These are phyloP conservation scores for Theobroma grandiflorum DNA, from an alignment of 441 rosid genomes.

Conservation along the genomic window DNA sequence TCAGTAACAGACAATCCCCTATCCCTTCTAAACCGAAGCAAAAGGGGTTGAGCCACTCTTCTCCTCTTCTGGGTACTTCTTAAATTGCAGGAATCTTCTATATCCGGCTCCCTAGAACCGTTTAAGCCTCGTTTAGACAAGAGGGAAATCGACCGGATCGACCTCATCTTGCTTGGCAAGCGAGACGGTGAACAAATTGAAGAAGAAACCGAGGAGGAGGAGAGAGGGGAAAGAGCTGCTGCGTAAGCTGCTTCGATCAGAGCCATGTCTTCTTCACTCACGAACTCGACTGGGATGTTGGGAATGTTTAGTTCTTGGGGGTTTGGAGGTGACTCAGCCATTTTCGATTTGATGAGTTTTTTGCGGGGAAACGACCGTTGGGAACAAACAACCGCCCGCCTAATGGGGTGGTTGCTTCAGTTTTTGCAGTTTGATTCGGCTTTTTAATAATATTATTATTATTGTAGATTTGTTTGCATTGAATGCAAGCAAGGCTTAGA, in stretches of 20 bases:
- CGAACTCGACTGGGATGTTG: slow-evolving; percentile 76
- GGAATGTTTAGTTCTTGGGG: slow-evolving; percentile 28
- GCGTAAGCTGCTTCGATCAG: slow-evolving; percentile 71
- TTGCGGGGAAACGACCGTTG: slow-evolving; percentile 41
- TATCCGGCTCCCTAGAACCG: slow-evolving; percentile 43
- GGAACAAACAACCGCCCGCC: slow-evolving; percentile 13
- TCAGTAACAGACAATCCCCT: slow-evolving; percentile 76
- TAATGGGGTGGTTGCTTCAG: not conserved
- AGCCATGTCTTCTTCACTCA: slow-evolving; percentile 92
- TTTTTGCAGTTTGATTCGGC: not conserved
- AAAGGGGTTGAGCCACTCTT: slow-evolving; percentile 38
- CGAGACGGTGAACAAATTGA: slow-evolving; percentile 38
- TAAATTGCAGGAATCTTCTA: slow-evolving; percentile 62
- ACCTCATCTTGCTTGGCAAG: slow-evolving; percentile 40
- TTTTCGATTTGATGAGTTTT: slow-evolving; percentile 25
- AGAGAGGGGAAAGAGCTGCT: slow-evolving; percentile 53
- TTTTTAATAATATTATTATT: not conserved
- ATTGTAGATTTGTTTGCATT: too few species aligned
- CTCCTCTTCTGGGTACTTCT: slow-evolving; percentile 38
- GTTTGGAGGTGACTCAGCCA: slow-evolving; percentile 47
- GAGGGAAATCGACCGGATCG: slow-evolving; percentile 42
- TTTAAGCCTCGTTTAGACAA: slow-evolving; percentile 51
- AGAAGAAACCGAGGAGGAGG: slow-evolving; percentile 31
- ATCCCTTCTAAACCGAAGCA: slow-evolving; percentile 55
- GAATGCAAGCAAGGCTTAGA: too few species aligned